Evolutionary conservation across 2,329 filamentous ascomycete species (phyloP), one percentile per base, ranked within the genome.

Genomic region (Fusarium liriodendri): DNA sequence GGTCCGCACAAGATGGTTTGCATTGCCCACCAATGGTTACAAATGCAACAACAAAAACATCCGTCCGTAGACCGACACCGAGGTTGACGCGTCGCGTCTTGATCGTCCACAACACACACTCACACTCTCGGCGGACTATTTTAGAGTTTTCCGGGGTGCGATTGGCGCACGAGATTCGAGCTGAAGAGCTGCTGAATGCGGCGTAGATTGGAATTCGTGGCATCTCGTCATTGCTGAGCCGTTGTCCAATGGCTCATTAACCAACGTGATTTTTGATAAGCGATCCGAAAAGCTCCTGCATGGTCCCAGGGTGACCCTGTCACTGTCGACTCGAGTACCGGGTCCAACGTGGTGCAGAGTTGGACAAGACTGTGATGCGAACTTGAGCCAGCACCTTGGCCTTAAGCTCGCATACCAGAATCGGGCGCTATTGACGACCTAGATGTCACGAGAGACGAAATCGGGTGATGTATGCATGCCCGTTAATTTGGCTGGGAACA

Each of bases 381-480:
- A 71, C 67, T 50, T 64, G 52, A 52, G 66, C 42, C 64, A 60
- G 54, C 57, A 25, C 54, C 61, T 59, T 57, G 60, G 38, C 22
- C 29, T 37, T 68, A n/a, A 50, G 37, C 35, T 67, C 37, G 73
- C 62, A 66, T 63, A 59, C 64, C 59, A 25, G 64, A 66, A 62
- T 64, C 64, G 62, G 55, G 68, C 69, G 40, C 33, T 59, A 64
- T 54, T 62, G 54, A 52, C 54, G 38, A 65, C 47, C 47, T 32
- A 54, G 47, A 54, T 54, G 47, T 72, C 67, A 69, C 50, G 62
- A 57, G 55, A 45, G 35, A 18, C 10, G 35, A 33, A 59, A 77
- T 73, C 69, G 67, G 69, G 71, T 67, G 69, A 78, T 73, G 40
- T 50, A 74, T 77, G 69, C 74, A 77, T 72, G 62, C 62, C 60